Conservation (phyloP, 2,329 filamentous ascomycete genomes). For the Colletotrichum agaves region DNA sequence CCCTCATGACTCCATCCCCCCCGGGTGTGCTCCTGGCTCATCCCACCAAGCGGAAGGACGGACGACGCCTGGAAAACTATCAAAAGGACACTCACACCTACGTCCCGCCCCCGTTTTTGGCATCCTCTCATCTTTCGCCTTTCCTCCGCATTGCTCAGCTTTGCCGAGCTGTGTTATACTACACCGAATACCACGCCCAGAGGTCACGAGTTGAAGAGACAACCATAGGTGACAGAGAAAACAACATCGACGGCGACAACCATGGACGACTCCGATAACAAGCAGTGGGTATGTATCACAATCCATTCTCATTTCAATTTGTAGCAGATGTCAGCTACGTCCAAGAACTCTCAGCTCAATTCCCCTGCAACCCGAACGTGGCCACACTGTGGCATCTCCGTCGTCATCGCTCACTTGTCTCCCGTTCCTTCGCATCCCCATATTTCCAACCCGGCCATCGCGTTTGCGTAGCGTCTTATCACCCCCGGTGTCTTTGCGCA, state of each 20-base stretch:
- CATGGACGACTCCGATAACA: conserved; percentile 50
- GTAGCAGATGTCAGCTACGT: too few relatives aligned
- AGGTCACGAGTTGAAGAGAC: background rate
- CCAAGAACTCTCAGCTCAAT: background rate
- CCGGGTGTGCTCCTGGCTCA: conserved; percentile 12
- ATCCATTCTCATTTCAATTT: background rate
- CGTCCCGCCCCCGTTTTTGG: background rate
- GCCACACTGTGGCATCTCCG: background rate
- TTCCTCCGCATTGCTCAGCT: conserved; percentile 11
- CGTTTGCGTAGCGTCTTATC: conserved; percentile 14
- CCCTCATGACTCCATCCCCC: conserved; percentile 30
- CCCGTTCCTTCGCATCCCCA: conserved; percentile 38
- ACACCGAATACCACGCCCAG: background rate
- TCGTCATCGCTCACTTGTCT: conserved; percentile 30
- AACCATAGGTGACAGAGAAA: background rate
- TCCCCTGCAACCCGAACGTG: background rate
- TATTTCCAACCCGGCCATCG: conserved; percentile 16
- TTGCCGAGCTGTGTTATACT: background rate
- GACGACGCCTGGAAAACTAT: conserved; percentile 18
- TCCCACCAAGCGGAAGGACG: conserved; percentile 29
- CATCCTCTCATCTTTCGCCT: conserved; percentile 16
- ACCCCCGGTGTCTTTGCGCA: background rate
- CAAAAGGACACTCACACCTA: conserved; percentile 34
- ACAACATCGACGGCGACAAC: background rate
- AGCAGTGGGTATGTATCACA: conserved; percentile 59